A percentile compares a stretch with the other conserved stretches of the same genome.
Evolutionary conservation across 2,329 filamentous ascomycete species (phyloP).

Genomic region (Fusarium sp.): DNA sequence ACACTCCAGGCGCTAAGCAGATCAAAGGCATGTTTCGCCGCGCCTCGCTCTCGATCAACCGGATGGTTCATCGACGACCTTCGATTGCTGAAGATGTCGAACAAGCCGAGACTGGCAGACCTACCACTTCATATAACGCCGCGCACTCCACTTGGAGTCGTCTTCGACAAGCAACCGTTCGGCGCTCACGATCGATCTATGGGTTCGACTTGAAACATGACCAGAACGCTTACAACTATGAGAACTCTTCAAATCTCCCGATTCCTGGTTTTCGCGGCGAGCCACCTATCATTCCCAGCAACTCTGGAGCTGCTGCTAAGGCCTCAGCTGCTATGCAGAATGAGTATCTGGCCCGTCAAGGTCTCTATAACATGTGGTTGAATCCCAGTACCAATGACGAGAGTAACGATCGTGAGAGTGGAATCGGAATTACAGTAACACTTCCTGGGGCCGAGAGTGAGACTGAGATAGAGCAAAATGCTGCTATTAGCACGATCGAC

Average conservation of each 20-base stretch:
- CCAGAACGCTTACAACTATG: constrained; percentile 36
- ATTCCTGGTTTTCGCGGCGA: constrained; percentile 63
- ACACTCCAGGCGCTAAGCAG: constrained; percentile 45
- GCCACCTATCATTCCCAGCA: constrained; percentile 70
- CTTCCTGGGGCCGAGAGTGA: constrained; percentile 53
- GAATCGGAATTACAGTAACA: constrained; percentile 70
- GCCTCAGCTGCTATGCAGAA: constrained; percentile 71
- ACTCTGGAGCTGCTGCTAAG: constrained; percentile 71
- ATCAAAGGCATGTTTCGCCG: constrained; percentile 66
- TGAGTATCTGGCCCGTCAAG: constrained; percentile 56
- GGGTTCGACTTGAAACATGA: constrained; percentile 53
- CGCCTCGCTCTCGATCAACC: constrained; percentile 66
- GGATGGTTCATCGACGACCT: constrained; percentile 62
- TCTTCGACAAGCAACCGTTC: constrained; percentile 63
- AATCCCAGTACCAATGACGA: constrained; percentile 57
- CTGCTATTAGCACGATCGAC: constrained; percentile 65
- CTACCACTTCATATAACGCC: constrained; percentile 59
- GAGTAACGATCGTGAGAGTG: constrained; percentile 70
- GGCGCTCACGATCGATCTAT: constrained; percentile 60
- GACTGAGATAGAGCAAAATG: constrained; percentile 50
- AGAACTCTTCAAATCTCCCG: constrained; percentile 50
- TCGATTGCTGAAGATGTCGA: constrained; percentile 53
- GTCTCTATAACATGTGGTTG: constrained; percentile 57
- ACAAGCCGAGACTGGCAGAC: constrained; percentile 45
- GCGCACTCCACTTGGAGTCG: constrained; percentile 60